phyloP scores from a whole-genome alignment of 2,329 filamentous ascomycete species.

The Colletotrichum cuscutae region DNA sequence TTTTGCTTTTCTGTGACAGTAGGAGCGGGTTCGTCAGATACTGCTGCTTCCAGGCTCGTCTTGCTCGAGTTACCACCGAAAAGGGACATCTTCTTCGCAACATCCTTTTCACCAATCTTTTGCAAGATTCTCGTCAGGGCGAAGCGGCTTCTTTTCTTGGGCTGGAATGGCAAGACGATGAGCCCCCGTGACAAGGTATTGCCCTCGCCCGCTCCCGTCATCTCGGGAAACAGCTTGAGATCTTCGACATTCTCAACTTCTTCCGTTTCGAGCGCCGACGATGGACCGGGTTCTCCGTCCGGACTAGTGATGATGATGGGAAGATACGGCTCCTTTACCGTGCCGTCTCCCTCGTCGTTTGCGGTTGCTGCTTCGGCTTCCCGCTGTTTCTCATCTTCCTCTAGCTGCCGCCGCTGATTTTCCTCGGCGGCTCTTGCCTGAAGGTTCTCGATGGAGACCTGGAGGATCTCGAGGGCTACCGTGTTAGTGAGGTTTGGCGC shows the following conservation, averaged over 20 bases:
- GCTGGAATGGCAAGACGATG: constrained; percentile 25
- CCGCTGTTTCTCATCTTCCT: constrained; percentile 41
- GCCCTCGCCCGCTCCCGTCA: constrained; percentile 13
- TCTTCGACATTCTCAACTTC: neutral
- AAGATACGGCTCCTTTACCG: constrained; percentile 48
- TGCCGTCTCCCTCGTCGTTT: constrained; percentile 36
- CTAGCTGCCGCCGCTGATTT: constrained; percentile 41
- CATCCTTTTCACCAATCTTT: constrained; percentile 26
- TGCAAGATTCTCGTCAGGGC: constrained; percentile 38
- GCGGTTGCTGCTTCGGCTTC: constrained; percentile 24
- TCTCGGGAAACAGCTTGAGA: neutral
- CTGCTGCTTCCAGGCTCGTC: neutral
- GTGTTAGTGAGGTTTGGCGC: constrained; percentile 51
- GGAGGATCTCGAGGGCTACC: constrained; percentile 53
- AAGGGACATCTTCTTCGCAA: constrained; percentile 35
- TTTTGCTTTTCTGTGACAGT: neutral
- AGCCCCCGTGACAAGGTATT: neutral
- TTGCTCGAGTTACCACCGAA: constrained; percentile 30
- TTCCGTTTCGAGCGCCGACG: neutral
- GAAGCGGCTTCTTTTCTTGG: constrained; percentile 45
- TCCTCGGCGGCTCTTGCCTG: constrained; percentile 48
- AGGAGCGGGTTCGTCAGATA: neutral
- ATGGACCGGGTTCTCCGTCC: neutral
- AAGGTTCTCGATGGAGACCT: constrained; percentile 57
- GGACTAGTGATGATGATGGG: constrained; percentile 44